These are phyloP conservation scores for Penicillium sp. DNA, from an alignment of 2,329 filamentous ascomycete species.

Conservation along the genomic window DNA sequence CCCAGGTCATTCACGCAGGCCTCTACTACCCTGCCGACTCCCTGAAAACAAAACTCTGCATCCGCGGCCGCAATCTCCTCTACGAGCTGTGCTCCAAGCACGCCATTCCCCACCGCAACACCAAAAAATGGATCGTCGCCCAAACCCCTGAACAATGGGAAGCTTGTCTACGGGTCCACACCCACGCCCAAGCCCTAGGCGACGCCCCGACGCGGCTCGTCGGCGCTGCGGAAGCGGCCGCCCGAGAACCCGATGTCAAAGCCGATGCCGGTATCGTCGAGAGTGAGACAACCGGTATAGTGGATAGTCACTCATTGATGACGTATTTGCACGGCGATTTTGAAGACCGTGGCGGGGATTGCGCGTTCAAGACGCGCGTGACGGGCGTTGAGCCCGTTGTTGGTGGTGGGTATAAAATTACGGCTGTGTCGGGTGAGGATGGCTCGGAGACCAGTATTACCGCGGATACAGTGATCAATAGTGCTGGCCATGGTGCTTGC, in stretches of 20 bases:
- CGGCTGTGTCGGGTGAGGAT: conserved; percentile 49
- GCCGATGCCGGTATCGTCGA: conserved; percentile 77
- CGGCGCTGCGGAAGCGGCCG: conserved; percentile 60
- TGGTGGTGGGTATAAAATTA: conserved; percentile 73
- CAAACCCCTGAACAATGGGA: conserved; percentile 72
- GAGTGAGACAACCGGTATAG: conserved; percentile 82
- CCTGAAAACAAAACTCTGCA: conserved; percentile 82
- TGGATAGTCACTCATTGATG: conserved; percentile 88
- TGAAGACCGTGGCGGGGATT: conserved; percentile 73
- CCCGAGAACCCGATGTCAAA: conserved; percentile 73
- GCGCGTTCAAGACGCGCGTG: conserved; percentile 71
- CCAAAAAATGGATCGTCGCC: conserved; percentile 93
- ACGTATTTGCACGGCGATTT: conserved; percentile 74
- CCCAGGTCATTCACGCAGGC: conserved; percentile 85
- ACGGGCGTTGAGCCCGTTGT: conserved; percentile 59
- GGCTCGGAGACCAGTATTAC: conserved; percentile 61
- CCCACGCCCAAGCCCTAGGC: conserved; percentile 56
- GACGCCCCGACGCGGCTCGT: conserved; percentile 74
- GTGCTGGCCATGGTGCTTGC: conserved; percentile 79
- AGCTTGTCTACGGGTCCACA: conserved; percentile 58
- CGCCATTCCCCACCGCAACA: conserved; percentile 70
- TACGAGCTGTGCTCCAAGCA: conserved; percentile 75
- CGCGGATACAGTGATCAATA: conserved; percentile 78
- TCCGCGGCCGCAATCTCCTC: conserved; percentile 73
- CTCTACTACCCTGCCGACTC: conserved; percentile 80